These are phyloP conservation scores for Vitis vinifera DNA, from an alignment of 164 flowering plant genomes.

Conservation along the genomic window ASM3070453v1 NC_081814.1:2709501-2710000, in stretches of 20 bases:
- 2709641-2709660: conserved; percentile 79
- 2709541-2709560: too few species aligned
- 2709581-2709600: neutral
- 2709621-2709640: neutral
- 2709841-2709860: conserved; percentile 38
- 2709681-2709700: conserved; percentile 71
- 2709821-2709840: conserved; percentile 32
- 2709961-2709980: conserved; percentile 79
- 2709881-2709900: conserved; percentile 62
- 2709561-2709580: neutral
- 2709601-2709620: neutral
- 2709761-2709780: conserved; percentile 45
- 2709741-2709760: conserved; percentile 62
- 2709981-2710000: neutral
- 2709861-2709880: conserved; percentile 46
- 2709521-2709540: too few species aligned
- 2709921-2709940: conserved; percentile 57
- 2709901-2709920: conserved; percentile 46
- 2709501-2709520: too few species aligned
- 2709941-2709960: conserved; percentile 88
- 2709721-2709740: conserved; percentile 57
- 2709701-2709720: conserved; percentile 60
- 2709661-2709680: conserved; percentile 47
- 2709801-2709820: conserved; percentile 40
- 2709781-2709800: conserved; percentile 52